Base-by-base conservation (phyloP, 805 yeast genomes). In the Candida incommunis region DNA sequence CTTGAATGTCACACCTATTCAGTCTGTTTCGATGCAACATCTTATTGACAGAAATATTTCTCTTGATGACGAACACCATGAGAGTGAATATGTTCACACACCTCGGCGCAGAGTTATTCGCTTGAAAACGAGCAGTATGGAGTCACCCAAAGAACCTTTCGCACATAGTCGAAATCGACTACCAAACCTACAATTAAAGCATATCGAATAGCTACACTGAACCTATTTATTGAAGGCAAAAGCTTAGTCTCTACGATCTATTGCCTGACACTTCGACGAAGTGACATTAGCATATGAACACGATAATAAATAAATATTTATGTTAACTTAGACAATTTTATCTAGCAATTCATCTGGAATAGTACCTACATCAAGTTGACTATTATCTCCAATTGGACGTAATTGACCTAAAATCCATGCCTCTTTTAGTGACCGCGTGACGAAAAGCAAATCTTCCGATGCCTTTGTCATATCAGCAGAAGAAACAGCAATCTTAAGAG, bases 351-450 rank as follows among this genome's bases (percentile, higher is more conserved):
- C 27, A 23, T 50, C 42, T 3, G 48, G 46, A 22, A 41, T 24
- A 18, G 23, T 41, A 11, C 44, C 43, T 15, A 35, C 26, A 26
- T 23, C 48, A 7, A 22, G 43, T 27, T 46, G 47, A 25, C 41
- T 44, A 9, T 44, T 48, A 3, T 41, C 48, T 3, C 25, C 41
- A 4, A 43, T 22, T 4, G 60, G 58, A 22, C 52, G 52, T 9
- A 65, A 56, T 47, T 63, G 67, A 21, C 70, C 69, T 20, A 66
- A 54, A 20, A 66, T 54, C 70, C 70, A 66, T n/a, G 67, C 65
- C 49, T 66, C 70, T 47, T 66, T 66, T 29, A 66, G 48, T 20
- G 61, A 54, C 18, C 70, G 53, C 2, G 70, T 61, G 29, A 66
- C 56, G 46, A 57, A 60, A 25, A 66, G 52, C 49, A 66, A 48